Evolutionary conservation across 2,329 filamentous ascomycete species (phyloP), one percentile per base, ranked within the genome.

Genomic region (Stemphylium lycopersici): DNA sequence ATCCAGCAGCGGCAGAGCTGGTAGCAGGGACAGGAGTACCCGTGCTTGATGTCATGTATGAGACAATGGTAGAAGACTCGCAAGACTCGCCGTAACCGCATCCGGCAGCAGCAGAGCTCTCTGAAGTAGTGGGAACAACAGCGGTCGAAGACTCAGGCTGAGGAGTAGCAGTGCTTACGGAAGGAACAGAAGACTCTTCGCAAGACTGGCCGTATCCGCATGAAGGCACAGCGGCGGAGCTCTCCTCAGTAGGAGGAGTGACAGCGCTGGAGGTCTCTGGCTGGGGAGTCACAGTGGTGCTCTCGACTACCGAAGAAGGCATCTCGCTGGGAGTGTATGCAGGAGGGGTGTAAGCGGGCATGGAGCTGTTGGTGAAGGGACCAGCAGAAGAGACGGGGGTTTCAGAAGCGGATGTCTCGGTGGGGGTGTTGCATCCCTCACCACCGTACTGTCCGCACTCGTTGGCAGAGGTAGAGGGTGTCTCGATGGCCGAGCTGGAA

Each of bases 291-390:
- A 38, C 43, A 18, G 41, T 60, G 41, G 37, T 58, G 34, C 43
- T 58, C 29, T 51, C 34, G 8, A 50, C 18, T 29, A 38, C 46
- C 2, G 56, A 49, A 31, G 54, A 52, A 26, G 55, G 40, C 32
- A 48, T 48, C 32, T 47, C 44, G 15, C 58, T 52, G 20, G 55
- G 46, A 24, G 55, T 53, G 37, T 55, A 53, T 18, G 52, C 62
- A 45, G 61, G 55, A 24, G 22, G 46, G 24, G 55, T 53, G 37
- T 55, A 53, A 20, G 52, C 62, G 43, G 61, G 55, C 18, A 39
- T 32, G 8, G 65, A 61, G 57, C 52, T 63, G 57, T 66, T 65
- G 39, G 51, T 52, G 37, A 39, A 66, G 18, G 58, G 65, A 34
- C 52, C 37, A 16, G 15, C 16, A 10, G 55, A 49, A 40, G 61